Base-by-base conservation (phyloP, 2,329 filamentous ascomycete species). In the Calonectria pseudoturangicola region DNA sequence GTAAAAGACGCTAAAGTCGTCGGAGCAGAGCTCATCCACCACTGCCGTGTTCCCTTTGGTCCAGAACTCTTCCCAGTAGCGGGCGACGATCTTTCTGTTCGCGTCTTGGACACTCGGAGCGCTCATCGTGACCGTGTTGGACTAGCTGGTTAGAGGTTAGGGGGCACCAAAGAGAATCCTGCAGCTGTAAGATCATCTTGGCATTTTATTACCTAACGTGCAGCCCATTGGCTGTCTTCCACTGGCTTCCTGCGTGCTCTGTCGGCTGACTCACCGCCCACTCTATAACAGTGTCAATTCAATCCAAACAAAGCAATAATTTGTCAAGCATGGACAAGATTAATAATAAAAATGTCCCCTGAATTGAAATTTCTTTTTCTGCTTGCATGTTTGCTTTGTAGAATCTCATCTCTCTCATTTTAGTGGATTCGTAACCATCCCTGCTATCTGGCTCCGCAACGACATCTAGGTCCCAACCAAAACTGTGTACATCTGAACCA, bases 1-100 rank as follows among this genome's bases (percentile, higher is more conserved):
- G 28, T 75, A 75, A 33, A 58, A 64, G n/a, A 73, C 60, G 7
- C 43, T 60, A 43, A 75, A 68, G 28, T 70, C 62, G 13, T 75
- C 71, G 41, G 65, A 48, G 47, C 73, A 75, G 12, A 75, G 64
- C 33, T 75, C 65, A 15, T 75, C 73, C 2, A 75, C 68, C 18
- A 75, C 60, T 1, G 71, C 54, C 13, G 51, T 27, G 48, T 75
- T 75, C 2, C 68, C 73, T 54, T 75, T 75, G 60, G 60, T 66
- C 73, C 73, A 75, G n/a, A 66, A 75, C 39, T 75, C 73, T 1
- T 56, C 64, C 47, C 47, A 54, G 47, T 51, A 54, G n/a, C 47
- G 63, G 12, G 47, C 63, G 15, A 54, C 63, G 27, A 66, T 54
- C 33, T 27, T 21, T 41, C 47, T 33, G 27, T 66, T 66, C 18